Conservation (phyloP, 2,329 filamentous ascomycete genomes). For the Lasiodiplodia sp. region DNA sequence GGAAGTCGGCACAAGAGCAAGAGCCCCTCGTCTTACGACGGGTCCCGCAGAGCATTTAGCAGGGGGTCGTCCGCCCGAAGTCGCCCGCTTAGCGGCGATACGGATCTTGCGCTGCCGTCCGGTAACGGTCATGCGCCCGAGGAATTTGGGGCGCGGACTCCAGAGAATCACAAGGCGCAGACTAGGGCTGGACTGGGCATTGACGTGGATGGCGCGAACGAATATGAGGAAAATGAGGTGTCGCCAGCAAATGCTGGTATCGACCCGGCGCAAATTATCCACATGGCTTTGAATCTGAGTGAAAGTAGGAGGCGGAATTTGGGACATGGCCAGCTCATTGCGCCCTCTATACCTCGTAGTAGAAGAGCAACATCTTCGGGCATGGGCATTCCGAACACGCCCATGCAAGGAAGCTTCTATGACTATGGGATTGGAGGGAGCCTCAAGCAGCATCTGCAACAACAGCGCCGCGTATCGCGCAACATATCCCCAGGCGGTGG, state of each 20-base stretch:
- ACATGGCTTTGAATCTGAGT: slow-evolving; percentile 87
- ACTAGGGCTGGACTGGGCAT: slow-evolving; percentile 5
- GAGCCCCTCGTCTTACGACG: slow-evolving; percentile 32
- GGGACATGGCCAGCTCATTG: slow-evolving; percentile 63
- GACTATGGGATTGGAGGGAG: slow-evolving; percentile 61
- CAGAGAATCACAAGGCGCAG: slow-evolving; percentile 9
- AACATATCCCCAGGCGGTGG: slow-evolving; percentile 65
- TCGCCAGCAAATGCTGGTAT: slow-evolving; percentile 62
- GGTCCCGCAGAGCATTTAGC: slow-evolving; percentile 37
- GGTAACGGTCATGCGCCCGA: slow-evolving; percentile 17
- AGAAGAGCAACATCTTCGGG: slow-evolving; percentile 52
- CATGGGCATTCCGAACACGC: slow-evolving; percentile 38
- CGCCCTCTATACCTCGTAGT: slow-evolving; percentile 58
- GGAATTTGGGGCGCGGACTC: slow-evolving; percentile 19
- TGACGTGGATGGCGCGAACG: slow-evolving; percentile 28
- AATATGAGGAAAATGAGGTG: slow-evolving; percentile 27
- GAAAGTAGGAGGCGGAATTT: slow-evolving; percentile 74
- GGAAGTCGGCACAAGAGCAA: slow-evolving; percentile 42
- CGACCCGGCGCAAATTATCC: slow-evolving; percentile 89
- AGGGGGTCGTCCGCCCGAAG: slow-evolving; percentile 32
- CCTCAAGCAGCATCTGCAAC: slow-evolving; percentile 73
- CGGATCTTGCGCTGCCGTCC: not conserved
- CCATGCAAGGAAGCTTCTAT: slow-evolving; percentile 47
- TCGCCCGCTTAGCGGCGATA: slow-evolving; percentile 30
- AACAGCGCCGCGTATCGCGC: slow-evolving; percentile 69